phyloP scores from a whole-genome alignment of 2,329 filamentous ascomycete species.

The Hawksworthiomyces lignivorus region DNA sequence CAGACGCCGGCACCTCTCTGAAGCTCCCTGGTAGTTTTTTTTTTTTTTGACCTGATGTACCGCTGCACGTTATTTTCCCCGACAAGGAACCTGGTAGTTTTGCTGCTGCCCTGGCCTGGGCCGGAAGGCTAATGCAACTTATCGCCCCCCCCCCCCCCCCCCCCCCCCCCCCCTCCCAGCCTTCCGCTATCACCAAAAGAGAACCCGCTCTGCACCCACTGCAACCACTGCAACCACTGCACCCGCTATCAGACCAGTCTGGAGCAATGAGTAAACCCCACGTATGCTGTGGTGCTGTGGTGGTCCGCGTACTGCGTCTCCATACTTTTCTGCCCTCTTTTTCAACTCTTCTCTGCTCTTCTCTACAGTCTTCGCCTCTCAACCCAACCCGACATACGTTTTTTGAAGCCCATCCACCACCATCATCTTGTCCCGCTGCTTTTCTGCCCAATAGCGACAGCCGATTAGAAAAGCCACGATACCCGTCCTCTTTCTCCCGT shows the following conservation, averaged over 20 bases:
- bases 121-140: too few species aligned
- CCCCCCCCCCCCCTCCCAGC: too few species aligned
- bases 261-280: conserved; percentile 13
- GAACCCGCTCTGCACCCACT: too few species aligned
- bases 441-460: conserved; percentile 6
- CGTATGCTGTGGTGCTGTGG: conserved; percentile 7
- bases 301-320: conserved; percentile 3
- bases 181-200: neutral
- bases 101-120: too few species aligned
- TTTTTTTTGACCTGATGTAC: too few species aligned
- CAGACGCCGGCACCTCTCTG: too few species aligned
- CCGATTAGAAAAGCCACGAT: conserved; percentile 5
- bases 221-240: too few species aligned
- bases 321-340: conserved; percentile 1
- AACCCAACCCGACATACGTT: neutral
- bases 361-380: neutral
- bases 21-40: too few species aligned
- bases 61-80: too few species aligned
- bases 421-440: neutral
- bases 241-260: too few species aligned
- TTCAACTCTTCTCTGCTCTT: neutral
- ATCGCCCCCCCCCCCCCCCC: too few species aligned
- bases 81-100: too few species aligned
- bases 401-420: conserved; percentile 5
- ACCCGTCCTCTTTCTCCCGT: conserved; percentile 4